Base-by-base conservation (phyloP, 2,329 filamentous ascomycete species). In the Fusarium virguliforme region DNA sequence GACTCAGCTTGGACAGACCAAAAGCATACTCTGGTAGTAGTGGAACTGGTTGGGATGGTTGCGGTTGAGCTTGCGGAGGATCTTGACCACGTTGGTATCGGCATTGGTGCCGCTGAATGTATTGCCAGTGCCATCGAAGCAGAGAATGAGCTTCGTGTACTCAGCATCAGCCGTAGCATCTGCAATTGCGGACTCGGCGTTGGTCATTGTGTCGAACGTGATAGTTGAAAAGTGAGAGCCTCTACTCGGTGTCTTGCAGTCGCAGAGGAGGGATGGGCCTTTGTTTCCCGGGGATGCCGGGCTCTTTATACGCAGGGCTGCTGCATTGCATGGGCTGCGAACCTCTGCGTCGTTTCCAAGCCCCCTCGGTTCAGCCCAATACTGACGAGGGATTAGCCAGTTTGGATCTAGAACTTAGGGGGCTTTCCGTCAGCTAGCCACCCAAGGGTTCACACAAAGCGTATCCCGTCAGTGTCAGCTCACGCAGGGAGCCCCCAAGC, bases 81-180 rank as follows among this genome's bases (percentile, higher is more conserved):
- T 77, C 72, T 87, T 88, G 55, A 88, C 83, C 3, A 88, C 84
- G 60, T 88, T 88, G 12, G 85, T 87, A 71, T 88, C 86, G 4
- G 82, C 79, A 62, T 84, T 82, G 46, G 82, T 81, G 6, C 84
- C 83, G 10, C 75, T 83, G 67, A 84, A 85, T 0, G 79, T 80
- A 65, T 85, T 85, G 5, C 84, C 84, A 1, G 84, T 86, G 35
- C 84, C 84, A 63, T 86, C 84, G 55, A 86, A 86, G 72, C 83
- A 86, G 8, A 86, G 77, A 8, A 86, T 75, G 12, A 86, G 80
- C 68, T 84, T 84, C 72, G 79, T 82, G 1, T 38, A 9, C 13
- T 18, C 51, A 3, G 37, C 22, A 5, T 5, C 32, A 26, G 3
- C 38, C 13, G 8, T 22, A 35, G 34, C 22, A 4, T 8, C 22